phyloP scores from a whole-genome alignment of 2,329 filamentous ascomycete genomes.

The Botrytis byssoidea region DNA sequence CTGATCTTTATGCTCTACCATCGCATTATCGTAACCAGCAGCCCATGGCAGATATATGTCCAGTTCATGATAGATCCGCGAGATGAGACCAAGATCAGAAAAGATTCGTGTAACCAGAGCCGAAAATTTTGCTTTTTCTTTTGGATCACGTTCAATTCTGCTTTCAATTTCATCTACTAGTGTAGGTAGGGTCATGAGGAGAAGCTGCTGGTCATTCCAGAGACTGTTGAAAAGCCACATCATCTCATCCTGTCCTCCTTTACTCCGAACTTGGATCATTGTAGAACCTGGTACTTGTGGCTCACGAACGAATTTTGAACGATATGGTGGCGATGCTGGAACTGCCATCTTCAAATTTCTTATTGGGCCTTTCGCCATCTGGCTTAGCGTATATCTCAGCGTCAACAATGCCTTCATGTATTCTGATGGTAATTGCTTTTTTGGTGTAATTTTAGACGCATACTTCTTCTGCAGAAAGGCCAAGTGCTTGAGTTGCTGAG shows the following conservation, averaged over 20 bases:
- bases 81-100: conserved; percentile 26
- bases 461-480: conserved; percentile 40
- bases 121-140: conserved; percentile 28
- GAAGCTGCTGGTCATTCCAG: background rate
- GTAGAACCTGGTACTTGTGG: background rate
- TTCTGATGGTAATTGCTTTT: conserved; percentile 41
- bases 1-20: background rate
- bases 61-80: conserved; percentile 24
- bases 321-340: background rate
- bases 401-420: conserved; percentile 43
- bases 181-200: conserved; percentile 19
- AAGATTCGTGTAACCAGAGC: conserved; percentile 24
- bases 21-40: conserved; percentile 22
- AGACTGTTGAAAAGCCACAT: background rate
- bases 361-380: conserved; percentile 27
- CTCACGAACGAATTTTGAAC: background rate
- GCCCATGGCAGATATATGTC: conserved; percentile 31
- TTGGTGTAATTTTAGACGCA: conserved; percentile 35
- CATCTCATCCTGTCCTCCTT: background rate
- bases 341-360: background rate
- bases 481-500: conserved; percentile 32
- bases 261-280: background rate
- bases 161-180: conserved; percentile 30
- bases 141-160: conserved; percentile 23
- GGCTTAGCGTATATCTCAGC: conserved; percentile 42